Evolutionary conservation across 768 basidiomycete genomes (phyloP).

Genomic region (Boletus rubropictus): DNA sequence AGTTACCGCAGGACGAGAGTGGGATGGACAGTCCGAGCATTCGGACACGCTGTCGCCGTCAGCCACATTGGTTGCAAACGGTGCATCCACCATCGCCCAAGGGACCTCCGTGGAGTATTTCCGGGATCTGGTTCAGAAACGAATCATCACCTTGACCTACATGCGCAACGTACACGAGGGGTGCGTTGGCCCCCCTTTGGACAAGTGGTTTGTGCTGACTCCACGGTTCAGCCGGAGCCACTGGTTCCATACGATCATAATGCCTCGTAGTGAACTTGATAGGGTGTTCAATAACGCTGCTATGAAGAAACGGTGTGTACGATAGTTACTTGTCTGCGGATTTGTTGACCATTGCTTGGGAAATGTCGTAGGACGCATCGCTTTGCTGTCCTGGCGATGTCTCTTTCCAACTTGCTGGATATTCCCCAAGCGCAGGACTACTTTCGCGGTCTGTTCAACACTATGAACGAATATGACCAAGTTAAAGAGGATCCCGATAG

Average conservation of each 20-base stretch:
- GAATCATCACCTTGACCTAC: conserved; percentile 81
- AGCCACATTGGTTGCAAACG: conserved; percentile 34
- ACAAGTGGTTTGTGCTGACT: conserved; percentile 1
- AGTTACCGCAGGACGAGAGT: conserved; percentile 47
- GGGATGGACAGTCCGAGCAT: conserved; percentile 67
- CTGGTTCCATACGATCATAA: conserved; percentile 85
- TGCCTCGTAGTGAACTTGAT: conserved; percentile 69
- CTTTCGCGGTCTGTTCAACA: conserved; percentile 65
- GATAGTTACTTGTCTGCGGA: neutral
- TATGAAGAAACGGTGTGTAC: conserved; percentile 71
- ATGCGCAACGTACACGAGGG: conserved; percentile 83
- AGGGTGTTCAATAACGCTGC: conserved; percentile 64
- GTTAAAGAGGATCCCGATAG: conserved; percentile 49
- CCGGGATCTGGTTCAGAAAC: conserved; percentile 74
- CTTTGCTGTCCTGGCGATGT: conserved; percentile 83
- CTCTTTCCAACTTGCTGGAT: conserved; percentile 75
- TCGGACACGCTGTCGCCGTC: conserved; percentile 40
- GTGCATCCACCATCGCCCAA: conserved; percentile 35
- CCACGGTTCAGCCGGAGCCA: conserved; percentile 54
- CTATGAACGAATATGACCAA: conserved; percentile 73
- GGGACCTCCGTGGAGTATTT: conserved; percentile 76
- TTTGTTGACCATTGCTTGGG: conserved; percentile 4
- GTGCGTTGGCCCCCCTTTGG: conserved; percentile 38
- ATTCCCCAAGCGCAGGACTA: conserved; percentile 77
- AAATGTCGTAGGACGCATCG: conserved; percentile 57